Evolutionary conservation across 192 early-diverging fungal genomes (phyloP).

Genomic region (Coemansia sp.): DNA sequence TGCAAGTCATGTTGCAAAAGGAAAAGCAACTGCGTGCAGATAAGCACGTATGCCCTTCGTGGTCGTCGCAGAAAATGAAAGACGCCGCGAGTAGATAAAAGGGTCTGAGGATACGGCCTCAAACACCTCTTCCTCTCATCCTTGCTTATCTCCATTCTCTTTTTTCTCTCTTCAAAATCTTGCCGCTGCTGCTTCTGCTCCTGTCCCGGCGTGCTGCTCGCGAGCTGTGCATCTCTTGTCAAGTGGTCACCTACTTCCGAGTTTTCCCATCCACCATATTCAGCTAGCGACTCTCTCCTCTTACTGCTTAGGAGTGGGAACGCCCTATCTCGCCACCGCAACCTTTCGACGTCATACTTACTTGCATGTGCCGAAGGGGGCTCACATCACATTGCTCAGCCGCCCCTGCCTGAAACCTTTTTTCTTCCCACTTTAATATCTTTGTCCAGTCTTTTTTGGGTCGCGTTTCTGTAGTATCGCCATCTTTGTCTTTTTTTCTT

Average conservation of each 20-base stretch:
- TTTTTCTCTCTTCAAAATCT: not conserved
- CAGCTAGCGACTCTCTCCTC: not conserved
- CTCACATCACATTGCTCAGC: slow-evolving; percentile 8
- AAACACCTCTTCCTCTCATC: not conserved
- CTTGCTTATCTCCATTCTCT: not conserved
- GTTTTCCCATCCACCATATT: not conserved
- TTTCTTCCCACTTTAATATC: not conserved
- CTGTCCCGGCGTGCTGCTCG: not conserved
- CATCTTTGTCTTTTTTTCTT: not conserved
- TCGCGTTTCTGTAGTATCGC: not conserved
- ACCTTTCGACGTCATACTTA: slow-evolving; percentile 1
- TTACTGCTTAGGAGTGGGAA: not conserved
- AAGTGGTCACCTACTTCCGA: slow-evolving; percentile 2
- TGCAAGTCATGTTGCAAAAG: not conserved
- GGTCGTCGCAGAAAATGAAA: not conserved
- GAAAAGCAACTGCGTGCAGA: not conserved
- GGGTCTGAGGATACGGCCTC: slow-evolving; percentile 1
- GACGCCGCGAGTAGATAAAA: not conserved
- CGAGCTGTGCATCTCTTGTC: not conserved
- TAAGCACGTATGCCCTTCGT: not conserved
- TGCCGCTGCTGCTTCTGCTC: not conserved
- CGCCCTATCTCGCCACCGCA: not conserved
- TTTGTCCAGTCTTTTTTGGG: not conserved
- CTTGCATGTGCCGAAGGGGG: not conserved
- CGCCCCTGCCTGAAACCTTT: not conserved